Evolutionary conservation across 805 yeast species (phyloP), one percentile per base, ranked within the genome.

Genomic region (Candida adriatica): DNA sequence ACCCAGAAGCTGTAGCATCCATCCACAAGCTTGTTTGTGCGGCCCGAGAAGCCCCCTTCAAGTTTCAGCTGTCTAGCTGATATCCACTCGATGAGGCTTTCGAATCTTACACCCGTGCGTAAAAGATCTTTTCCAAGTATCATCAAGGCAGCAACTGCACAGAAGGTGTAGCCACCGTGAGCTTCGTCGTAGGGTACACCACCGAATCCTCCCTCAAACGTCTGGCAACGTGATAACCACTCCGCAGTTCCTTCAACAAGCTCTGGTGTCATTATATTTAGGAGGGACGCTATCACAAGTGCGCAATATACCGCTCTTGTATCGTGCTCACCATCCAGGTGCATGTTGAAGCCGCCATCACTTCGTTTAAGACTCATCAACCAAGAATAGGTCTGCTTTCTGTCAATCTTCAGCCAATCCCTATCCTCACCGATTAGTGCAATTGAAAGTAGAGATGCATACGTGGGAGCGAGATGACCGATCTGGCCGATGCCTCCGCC

Each of bases 1-100:
- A 87, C 80, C 98, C 98, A 92, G 55, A 81, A 90, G 50, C 90
- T 75, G 54, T 92, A 92, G 56, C 98, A 92, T 0, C 95, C 96
- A 53, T 92, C 98, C 2, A 92, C 97, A 19, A 92, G 66, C 53
- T 92, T 92, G 54, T 90, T 90, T 0, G 94, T 74, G 33, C 99
- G 70, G 1, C 99, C 99, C 9, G 77, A 68, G 28, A 90, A 69
- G 0, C 97, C 96, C 9, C 90, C 94, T 50, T 86, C 96, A n/a
- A 74, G 54, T 13, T 58, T 58, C 34, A 66, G 62, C 53, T 92
- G 98, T 24, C 94, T 69, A 15, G 68, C 59, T 8, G 66, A 66
- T 4, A 77, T 64, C 98, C 98, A 92, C 32, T 65, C 51, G 3
- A 74, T 40, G 15, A 87, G 58, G 2, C 38, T 43, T 0, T 64